Percentiles rank a stretch among this genome's conserved stretches.
Evolutionary conservation across 1,139 yeast genomes (phyloP).

Genomic region (Eremothecium sinecaudum): DNA sequence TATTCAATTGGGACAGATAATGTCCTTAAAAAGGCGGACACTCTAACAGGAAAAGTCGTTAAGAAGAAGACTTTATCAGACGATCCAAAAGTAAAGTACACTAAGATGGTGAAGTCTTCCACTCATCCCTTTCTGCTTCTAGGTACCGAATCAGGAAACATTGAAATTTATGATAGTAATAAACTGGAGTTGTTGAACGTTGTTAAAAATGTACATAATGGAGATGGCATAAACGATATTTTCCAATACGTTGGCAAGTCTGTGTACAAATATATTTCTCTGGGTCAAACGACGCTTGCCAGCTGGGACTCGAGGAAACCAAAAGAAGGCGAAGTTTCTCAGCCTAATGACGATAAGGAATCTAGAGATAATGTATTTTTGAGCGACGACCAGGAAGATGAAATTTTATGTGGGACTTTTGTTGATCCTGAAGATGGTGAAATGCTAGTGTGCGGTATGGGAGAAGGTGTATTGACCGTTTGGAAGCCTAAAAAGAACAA

Average conservation of each 20-base stretch:
- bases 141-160: slow-evolving; percentile 73
- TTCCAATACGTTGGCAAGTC: slow-evolving; percentile 57
- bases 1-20: slow-evolving; percentile 75
- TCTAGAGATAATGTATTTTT: slow-evolving; percentile 40
- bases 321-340: slow-evolving; percentile 16
- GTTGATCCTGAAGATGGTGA: slow-evolving; percentile 58
- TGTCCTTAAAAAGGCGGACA: slow-evolving; percentile 62
- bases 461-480: slow-evolving; percentile 85
- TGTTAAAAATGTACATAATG: slow-evolving; percentile 47
- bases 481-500: slow-evolving; percentile 69
- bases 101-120: slow-evolving; percentile 53
- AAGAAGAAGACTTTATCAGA: slow-evolving; percentile 38
- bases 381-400: slow-evolving; percentile 90
- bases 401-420: slow-evolving; percentile 64
- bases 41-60: slow-evolving; percentile 68
- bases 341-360: slow-evolving; percentile 17
- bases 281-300: slow-evolving; percentile 76
- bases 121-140: slow-evolving; percentile 58
- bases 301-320: slow-evolving; percentile 68
- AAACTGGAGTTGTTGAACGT: slow-evolving; percentile 36
- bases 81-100: slow-evolving; percentile 37
- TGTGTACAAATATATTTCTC: slow-evolving; percentile 69
- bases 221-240: slow-evolving; percentile 69
- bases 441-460: slow-evolving; percentile 72
- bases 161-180: slow-evolving; percentile 53